Conservation (phyloP, 108 stramenopile genomes). For the Nitzschia sp. region DNA sequence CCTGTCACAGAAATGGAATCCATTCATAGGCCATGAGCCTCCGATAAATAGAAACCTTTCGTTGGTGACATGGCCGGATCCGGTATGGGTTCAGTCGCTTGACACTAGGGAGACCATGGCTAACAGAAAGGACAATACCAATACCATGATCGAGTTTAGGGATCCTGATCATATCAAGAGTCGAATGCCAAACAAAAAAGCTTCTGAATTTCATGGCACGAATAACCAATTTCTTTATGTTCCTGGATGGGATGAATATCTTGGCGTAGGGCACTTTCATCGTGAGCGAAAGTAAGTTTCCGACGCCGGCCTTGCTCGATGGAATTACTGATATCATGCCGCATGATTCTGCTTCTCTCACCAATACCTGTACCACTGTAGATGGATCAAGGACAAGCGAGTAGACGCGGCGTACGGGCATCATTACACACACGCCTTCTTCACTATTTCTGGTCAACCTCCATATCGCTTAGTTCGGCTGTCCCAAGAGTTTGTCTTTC, state of each 20-base stretch:
- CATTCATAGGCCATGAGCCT: neutral
- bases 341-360: neutral
- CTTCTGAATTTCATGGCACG: conserved; percentile 61
- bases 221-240: conserved; percentile 65
- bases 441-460: conserved; percentile 22
- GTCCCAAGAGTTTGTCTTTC: conserved; percentile 60
- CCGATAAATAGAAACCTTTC: conserved; percentile 12
- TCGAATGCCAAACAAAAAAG: conserved; percentile 2
- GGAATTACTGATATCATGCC: no score
- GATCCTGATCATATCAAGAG: neutral
- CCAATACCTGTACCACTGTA: no score
- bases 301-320: no score
- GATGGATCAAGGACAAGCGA: conserved; percentile 45
- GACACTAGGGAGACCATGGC: conserved; percentile 1
- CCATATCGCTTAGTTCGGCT: conserved; percentile 42
- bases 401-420: conserved; percentile 73
- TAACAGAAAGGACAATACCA: neutral
- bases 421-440: conserved; percentile 68
- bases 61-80: conserved; percentile 74
- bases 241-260: conserved; percentile 42
- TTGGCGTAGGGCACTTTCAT: conserved; percentile 80
- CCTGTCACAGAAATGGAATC: conserved; percentile 22
- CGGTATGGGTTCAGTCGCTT: conserved; percentile 59
- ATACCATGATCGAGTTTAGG: neutral
- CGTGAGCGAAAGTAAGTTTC: conserved; percentile 43